Evolutionary conservation across 306 rosid genomes (phyloP), one percentile per base, ranked within the genome.

Genomic region (Trichosanthes cucumerina): DNA sequence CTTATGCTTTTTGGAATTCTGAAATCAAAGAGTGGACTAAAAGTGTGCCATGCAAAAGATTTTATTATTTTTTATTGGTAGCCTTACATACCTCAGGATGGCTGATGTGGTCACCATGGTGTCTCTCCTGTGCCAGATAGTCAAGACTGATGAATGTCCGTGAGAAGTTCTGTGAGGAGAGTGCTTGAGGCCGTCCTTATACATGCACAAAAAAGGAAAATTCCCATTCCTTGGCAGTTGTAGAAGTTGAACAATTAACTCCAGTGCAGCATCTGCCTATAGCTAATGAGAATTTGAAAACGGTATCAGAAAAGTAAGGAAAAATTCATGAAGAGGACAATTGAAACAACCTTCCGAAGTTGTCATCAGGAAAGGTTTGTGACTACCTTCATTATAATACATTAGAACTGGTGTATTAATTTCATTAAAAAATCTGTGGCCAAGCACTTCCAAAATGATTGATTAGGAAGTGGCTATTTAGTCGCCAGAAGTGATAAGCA

Each of bases 331-430:
- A 1, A 16, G 69, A 16, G 69, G 46, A 77, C 46, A 33, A 7
- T 57, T 77, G 54, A 23, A 26, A 21, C 58, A 38, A 4, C 52
- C 54, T n/a, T 77, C 36, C 24, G 41, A 41, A 60, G 70, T 77
- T 23, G 15, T 75, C 79, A 53, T 75, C 33, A 21, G 79, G 60
- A 23, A 57, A 11, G 33, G 34, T 14, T 75, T 46, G 49, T 75
- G 33, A 21, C n/a, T 31, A 50, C 65, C 64, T 54, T 39, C 49
- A 56, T 36, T 12, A 57, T 4, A 53, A 8, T 75, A 57, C 79
- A 9, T n/a, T 78, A 12, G 87, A 81, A n/a, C 64, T 75, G 78
- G 79, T 82, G 82, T 78, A 50, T 52, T 79, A 75, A 50, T 53
- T 38, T 76, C 53, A 75, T 38, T 23, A 24, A 41, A 21, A 57